Base-by-base conservation (phyloP, 1,139 yeast genomes). In the Lodderomyces orthopsilosis region DNA sequence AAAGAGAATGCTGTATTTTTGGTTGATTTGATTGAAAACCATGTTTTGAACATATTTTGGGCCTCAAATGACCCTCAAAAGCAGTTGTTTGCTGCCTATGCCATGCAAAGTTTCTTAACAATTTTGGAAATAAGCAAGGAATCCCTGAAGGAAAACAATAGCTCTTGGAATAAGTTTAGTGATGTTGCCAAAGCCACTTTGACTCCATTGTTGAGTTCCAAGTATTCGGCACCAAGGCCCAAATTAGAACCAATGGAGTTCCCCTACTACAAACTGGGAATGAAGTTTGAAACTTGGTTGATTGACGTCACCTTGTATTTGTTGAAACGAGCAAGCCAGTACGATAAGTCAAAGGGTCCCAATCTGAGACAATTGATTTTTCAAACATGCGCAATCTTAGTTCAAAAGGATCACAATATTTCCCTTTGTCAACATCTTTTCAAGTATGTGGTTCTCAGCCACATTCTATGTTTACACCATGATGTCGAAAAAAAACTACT, bases 1-100 rank as follows among this genome's bases (percentile, higher is more conserved):
- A 59, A 60, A 3, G 96, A 90, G 53, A 79, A 81, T 30, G 69
- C 81, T 4, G 72, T 70, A 4, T 89, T 93, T 56, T 71, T 90
- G 14, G 68, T 80, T 5, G 74, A 77, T 51, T 80, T 91, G 45
- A 68, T 91, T 39, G 85, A 87, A 50, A 76, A 77, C 41, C 74
- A 81, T 49, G 70, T 94, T 14, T 84, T 91, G 8, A 87, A 86
- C 36, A 79, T 89, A 2, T 91, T 90, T 59, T 84, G 95, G 80
- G 90, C 96, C 1, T 85, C 97, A 1, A 86, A 85, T 38, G 90
- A 90, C 57, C 96, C 98, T 0, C 79, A 81, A 21, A 81, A 83
- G 41, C 98, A 94, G 59, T 72, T 87, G 48, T 87, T 85, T 57
- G 74, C 91, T 28, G 96, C 97, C 0, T 86, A 79, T 62, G 88